A percentile compares a stretch with the other conserved stretches of the same genome.
These are phyloP conservation scores for Jaapia argillacea DNA, from an alignment of 768 basidiomycete species.

Conservation along the genomic window DNA sequence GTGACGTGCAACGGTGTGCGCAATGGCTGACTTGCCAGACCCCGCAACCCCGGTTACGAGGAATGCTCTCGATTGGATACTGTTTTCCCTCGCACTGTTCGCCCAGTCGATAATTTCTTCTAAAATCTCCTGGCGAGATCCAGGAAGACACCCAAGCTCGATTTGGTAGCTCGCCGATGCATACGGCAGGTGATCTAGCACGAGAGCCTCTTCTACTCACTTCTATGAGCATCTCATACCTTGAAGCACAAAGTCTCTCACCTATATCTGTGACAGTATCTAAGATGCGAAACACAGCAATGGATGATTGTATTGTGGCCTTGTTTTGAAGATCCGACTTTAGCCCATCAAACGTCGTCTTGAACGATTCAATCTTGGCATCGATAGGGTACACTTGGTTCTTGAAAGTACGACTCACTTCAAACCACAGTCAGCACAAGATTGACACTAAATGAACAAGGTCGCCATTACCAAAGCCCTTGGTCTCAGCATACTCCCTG, in stretches of 20 bases:
- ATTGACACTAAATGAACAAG: background rate
- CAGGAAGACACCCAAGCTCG: slow-evolving; percentile 4
- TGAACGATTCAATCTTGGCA: background rate
- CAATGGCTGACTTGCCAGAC: slow-evolving; percentile 10
- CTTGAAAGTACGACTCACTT: background rate
- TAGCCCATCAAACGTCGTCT: background rate
- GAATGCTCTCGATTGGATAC: slow-evolving; percentile 1
- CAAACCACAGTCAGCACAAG: background rate
- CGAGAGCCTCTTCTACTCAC: background rate
- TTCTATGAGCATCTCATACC: background rate
- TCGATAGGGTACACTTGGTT: background rate
- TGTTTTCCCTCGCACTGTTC: background rate
- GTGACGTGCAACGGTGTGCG: slow-evolving; percentile 4
- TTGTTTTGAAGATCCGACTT: background rate
- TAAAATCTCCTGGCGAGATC: slow-evolving; percentile 4
- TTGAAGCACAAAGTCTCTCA: background rate
- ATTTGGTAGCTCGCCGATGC: background rate
- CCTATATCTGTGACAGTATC: background rate
- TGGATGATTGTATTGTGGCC: background rate
- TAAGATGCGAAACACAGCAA: background rate
- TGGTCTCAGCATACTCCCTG: background rate
- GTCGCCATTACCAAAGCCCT: background rate
- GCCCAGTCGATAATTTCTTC: slow-evolving; percentile 4
- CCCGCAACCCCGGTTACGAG: slow-evolving; percentile 7
- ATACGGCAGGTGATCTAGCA: background rate